Percentiles rank a stretch among this genome's conserved stretches.
These are phyloP conservation scores for Ensete ventricosum DNA, from an alignment of 176 grass and related monocot species.

Conservation along the genomic window DNA sequence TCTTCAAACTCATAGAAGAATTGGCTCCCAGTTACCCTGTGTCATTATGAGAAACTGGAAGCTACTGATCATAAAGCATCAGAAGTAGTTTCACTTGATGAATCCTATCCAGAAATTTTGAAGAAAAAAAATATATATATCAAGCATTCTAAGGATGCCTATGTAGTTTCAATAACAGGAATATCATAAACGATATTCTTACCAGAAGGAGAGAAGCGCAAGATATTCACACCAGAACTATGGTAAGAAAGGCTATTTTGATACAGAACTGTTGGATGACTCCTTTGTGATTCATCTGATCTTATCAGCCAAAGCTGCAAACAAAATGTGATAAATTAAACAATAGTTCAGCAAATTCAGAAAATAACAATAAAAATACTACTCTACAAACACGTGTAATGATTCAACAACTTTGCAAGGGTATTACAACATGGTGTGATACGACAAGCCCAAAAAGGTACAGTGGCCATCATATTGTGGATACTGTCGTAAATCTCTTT, in stretches of 20 bases:
- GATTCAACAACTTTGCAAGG: background rate
- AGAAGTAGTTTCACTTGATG: background rate
- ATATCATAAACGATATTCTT: background rate
- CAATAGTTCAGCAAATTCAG: background rate
- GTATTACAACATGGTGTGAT: background rate
- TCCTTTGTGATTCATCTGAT: slow-evolving; percentile 43
- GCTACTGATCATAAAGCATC: background rate
- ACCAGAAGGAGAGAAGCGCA: slow-evolving; percentile 98
- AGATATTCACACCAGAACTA: slow-evolving; percentile 65
- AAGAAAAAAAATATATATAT: background rate
- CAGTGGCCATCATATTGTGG: background rate
- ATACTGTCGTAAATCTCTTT: background rate
- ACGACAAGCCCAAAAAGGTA: background rate
- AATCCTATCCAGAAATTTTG: background rate
- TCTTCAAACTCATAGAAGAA: background rate
- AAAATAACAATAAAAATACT: background rate
- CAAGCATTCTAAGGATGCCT: slow-evolving; percentile 4
- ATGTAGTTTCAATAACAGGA: background rate
- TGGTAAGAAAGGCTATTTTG: slow-evolving; percentile 59
- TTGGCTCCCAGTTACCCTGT: background rate
- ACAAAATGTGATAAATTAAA: background rate
- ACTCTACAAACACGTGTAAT: background rate
- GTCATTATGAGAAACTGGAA: background rate
- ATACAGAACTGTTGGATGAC: slow-evolving; percentile 66
- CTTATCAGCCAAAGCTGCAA: slow-evolving; percentile 63